These are phyloP conservation scores for Dactylellina leptospora DNA, from an alignment of 2,329 filamentous ascomycete genomes.

Conservation along the genomic window DNA sequence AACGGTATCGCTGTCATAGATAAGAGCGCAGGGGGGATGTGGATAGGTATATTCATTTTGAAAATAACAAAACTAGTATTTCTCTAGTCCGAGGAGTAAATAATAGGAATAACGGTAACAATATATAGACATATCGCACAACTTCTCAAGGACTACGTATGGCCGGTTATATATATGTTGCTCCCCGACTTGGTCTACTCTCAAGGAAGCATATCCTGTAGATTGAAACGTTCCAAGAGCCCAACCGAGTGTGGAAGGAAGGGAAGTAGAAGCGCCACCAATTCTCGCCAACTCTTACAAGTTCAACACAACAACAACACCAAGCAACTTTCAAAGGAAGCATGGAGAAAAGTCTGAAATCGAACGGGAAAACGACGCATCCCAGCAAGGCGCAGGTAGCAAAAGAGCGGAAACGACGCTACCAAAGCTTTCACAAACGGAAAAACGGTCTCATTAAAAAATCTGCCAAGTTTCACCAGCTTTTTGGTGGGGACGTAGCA, in stretches of 20 bases:
- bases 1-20: neutral
- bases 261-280: too few species aligned
- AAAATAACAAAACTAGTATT: too few species aligned
- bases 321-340: neutral
- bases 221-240: too few species aligned
- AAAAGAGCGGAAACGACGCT: neutral
- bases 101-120: too few species aligned
- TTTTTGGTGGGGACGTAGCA: neutral
- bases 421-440: neutral
- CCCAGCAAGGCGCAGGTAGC: neutral
- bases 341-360: too few species aligned
- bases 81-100: too few species aligned
- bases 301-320: neutral
- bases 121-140: too few species aligned
- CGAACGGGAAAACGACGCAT: neutral
- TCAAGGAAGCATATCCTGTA: too few species aligned
- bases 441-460: neutral
- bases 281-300: neutral
- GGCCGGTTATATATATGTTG: too few species aligned
- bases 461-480: neutral
- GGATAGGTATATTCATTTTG: neutral
- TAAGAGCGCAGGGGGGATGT: neutral
- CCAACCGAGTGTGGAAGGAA: too few species aligned
- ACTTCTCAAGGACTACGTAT: too few species aligned
- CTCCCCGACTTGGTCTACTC: too few species aligned